Evolutionary conservation across 305 asterid species (phyloP), one percentile per base, ranked within the genome.

Genomic region (Nicotiana rustica): DNA sequence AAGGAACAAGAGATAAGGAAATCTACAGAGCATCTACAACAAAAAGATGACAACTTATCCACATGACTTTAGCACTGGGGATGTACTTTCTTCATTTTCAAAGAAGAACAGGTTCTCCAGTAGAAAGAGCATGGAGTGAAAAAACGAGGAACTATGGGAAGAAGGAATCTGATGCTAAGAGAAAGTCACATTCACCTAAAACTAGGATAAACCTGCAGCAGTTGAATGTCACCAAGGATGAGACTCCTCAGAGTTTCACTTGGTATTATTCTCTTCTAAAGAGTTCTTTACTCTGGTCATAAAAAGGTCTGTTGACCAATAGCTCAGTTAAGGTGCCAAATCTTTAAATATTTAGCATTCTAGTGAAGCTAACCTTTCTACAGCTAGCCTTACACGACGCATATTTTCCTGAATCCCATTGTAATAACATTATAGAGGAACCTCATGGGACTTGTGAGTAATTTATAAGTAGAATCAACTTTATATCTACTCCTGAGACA

Each of bases 221-320:
- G 21, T 73, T 21, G 64, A 73, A 49, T 19, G 6, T 44, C 59
- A n/a, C 57, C 6, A 38, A 44, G 59, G 35, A 70, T 19, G 0
- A 70, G 59, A 70, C 78, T 70, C 19, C 61, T 75, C 65, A 29
- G 29, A 15, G 47, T 52, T 75, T 52, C 17, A 75, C 47, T 52
- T 14, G 44, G 64, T 52, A 12, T 4, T 49, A 25, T 73, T 49
- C 29, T 19, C 18, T 44, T 73, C 41, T 25, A 29, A 21, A 75
- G 10, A 15, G 29, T 52, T 75, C 80, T 15, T 73, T 73, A 49
- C 41, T 25, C 44, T 49, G 44, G 15, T 21, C 1, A 12, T 59
- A 25, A 73, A 73, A 75, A 10, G 80, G 19, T 14, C 25, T 13
- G 15, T 25, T 25, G 3, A 15, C 15, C 65, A 75, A 29, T 25